Evolutionary conservation across 2,329 filamentous ascomycete genomes (phyloP).

Genomic region (Aspergillus melleus): DNA sequence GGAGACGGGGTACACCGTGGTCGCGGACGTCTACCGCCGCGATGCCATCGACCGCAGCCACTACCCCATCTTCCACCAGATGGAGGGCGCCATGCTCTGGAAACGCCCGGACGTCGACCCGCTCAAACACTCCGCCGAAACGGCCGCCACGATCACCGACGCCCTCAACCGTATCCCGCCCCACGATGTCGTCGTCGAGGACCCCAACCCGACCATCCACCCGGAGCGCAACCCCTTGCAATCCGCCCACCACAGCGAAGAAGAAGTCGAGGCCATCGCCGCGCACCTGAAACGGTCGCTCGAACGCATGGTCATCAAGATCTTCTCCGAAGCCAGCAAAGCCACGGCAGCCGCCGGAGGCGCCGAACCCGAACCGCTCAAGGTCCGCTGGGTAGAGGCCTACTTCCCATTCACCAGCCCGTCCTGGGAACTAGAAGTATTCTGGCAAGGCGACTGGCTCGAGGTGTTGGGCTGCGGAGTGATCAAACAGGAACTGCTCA

Average conservation of each 20-base stretch:
- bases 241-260: conserved; percentile 64
- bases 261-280: conserved; percentile 79
- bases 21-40: conserved; percentile 90
- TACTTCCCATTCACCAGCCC: conserved; percentile 98
- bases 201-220: conserved; percentile 77
- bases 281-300: conserved; percentile 85
- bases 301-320: conserved; percentile 84
- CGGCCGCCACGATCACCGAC: conserved; percentile 63
- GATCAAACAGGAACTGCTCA: conserved; percentile 77
- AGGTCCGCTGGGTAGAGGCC: conserved; percentile 91
- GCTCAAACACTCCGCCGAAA: conserved; percentile 39
- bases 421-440: conserved; percentile 94
- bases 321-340: conserved; percentile 75
- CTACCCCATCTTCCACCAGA: conserved; percentile 97
- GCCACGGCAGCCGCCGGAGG: conserved; percentile 63
- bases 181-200: conserved; percentile 76
- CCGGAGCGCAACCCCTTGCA: conserved; percentile 82
- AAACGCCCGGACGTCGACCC: conserved; percentile 55
- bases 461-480: conserved; percentile 94
- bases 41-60: conserved; percentile 95
- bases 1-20: conserved; percentile 77
- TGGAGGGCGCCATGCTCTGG: conserved; percentile 94
- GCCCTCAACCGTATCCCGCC: conserved; percentile 71
- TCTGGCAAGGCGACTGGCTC: conserved; percentile 92
- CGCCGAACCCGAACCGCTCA: conserved; percentile 68